Conservation (phyloP, 2,329 filamentous ascomycete species). For the Clonostachys sp. region DNA sequence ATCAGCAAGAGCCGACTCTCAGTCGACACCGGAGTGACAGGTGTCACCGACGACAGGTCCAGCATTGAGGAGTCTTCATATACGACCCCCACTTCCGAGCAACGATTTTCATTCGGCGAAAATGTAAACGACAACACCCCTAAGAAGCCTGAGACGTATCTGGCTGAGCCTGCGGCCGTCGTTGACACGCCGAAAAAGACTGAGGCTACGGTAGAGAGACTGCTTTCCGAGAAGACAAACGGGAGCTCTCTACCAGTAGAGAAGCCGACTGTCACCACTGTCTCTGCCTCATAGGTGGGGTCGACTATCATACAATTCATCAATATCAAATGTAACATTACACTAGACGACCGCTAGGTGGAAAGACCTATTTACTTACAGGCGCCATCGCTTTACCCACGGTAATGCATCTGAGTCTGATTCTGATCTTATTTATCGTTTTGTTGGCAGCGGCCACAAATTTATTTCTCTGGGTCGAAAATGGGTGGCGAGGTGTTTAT, state of each 20-base stretch:
- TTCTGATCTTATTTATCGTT: too few species aligned
- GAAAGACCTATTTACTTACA: too few species aligned
- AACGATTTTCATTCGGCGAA: slow-evolving; percentile 22
- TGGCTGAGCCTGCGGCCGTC: slow-evolving; percentile 6
- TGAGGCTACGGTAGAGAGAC: too few species aligned
- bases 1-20: slow-evolving; percentile 9
- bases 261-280: neutral
- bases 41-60: slow-evolving; percentile 27
- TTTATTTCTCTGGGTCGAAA: too few species aligned
- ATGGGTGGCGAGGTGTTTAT: too few species aligned
- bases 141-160: slow-evolving; percentile 16
- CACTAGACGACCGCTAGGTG: too few species aligned
- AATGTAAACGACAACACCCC: slow-evolving; percentile 22
- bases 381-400: too few species aligned
- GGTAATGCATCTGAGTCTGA: too few species aligned
- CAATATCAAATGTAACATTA: too few species aligned
- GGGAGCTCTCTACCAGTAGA: neutral
- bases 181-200: neutral
- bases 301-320: too few species aligned
- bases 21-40: slow-evolving; percentile 19
- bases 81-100: slow-evolving; percentile 31
- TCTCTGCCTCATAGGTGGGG: neutral
- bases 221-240: neutral
- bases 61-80: slow-evolving; percentile 28
- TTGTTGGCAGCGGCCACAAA: too few species aligned